A percentile compares a stretch with the other conserved stretches of the same genome.
Conservation (phyloP, 2,329 filamentous ascomycete genomes). For the Calonectria honghensis region DNA sequence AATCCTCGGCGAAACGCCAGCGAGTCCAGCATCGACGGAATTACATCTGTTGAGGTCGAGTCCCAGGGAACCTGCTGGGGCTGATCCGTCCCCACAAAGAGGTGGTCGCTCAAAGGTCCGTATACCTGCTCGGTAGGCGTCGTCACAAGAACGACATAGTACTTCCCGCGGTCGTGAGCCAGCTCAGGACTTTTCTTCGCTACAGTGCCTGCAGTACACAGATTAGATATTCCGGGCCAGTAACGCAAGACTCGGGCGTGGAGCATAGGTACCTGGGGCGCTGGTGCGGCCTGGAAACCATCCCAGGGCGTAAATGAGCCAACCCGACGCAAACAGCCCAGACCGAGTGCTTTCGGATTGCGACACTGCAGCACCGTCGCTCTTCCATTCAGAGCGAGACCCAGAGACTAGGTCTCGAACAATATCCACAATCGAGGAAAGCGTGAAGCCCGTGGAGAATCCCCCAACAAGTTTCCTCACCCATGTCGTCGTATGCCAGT, state of each 20-base stretch:
- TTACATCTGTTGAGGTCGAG: conserved; percentile 1
- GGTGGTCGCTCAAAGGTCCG: conserved; percentile 35
- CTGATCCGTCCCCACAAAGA: neutral
- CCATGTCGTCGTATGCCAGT: conserved; percentile 31
- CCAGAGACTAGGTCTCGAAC: neutral
- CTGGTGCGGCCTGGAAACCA: neutral
- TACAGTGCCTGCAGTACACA: neutral
- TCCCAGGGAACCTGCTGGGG: conserved; percentile 6
- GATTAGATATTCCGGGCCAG: neutral
- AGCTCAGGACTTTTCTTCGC: neutral
- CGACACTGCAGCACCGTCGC: neutral
- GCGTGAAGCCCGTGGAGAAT: neutral
- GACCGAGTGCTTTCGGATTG: neutral
- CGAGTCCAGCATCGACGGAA: conserved; percentile 25
- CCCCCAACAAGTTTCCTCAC: neutral
- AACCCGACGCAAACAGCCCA: neutral
- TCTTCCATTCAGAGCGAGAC: neutral
- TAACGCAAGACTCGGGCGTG: too few species aligned
- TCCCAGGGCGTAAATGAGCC: neutral
- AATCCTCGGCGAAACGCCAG: conserved; percentile 31
- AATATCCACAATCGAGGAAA: conserved; percentile 14
- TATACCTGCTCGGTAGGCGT: conserved; percentile 26
- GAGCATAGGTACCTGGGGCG: neutral
- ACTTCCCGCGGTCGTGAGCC: neutral
- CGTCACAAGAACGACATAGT: conserved; percentile 30